Evolutionary conservation across 371 early-diverging fungal species (phyloP), one percentile per base, ranked within the genome.

Genomic region (Syncephalastrum monosporum): DNA sequence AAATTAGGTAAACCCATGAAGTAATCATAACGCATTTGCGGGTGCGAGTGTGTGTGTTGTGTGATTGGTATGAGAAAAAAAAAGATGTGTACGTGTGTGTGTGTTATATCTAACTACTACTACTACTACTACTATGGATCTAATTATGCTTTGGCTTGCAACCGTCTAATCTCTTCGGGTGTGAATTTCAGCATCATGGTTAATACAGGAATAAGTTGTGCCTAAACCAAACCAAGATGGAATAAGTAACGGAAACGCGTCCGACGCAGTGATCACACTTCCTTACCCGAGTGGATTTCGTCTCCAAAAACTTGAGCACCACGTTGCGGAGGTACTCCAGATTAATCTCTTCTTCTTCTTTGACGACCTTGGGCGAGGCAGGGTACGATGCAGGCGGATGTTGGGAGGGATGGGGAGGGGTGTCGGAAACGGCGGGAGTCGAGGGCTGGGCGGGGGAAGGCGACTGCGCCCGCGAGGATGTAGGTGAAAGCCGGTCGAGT

Each of bases 241-340:
- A 21, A 21, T 21, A 21, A 21, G 21, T 21, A 21, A 21, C 21
- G 21, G 21, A 21, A 21, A 21, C 21, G 2, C 21, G 21, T 21
- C 21, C 0, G 21, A 21, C 21, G 21, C 21, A 21, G 21, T 21
- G 21, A 21, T 21, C 21, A 21, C 21, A 21, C 21, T 21, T 10
- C 59, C 75, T 67, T 81, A 82, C 84, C 41, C 91, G 74, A 50
- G 83, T 83, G 5, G 87, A 84, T 64, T 84, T 89, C 50, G 83
- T 81, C 69, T 95, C 93, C 57, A 96, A 75, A 68, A 94, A 95
- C 59, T 88, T 90, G 45, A 96, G 66, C 47, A 96, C 64, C 10
- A 96, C 87, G 56, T 91, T 86, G 60, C 89, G 84, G 53, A 95
- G 67, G 59, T 96, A 96, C 65, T 95, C 94, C n/a, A 90, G 60